Evolutionary conservation across 352 stramenopile species (phyloP).

Genomic region (Peronospora tabacina): DNA sequence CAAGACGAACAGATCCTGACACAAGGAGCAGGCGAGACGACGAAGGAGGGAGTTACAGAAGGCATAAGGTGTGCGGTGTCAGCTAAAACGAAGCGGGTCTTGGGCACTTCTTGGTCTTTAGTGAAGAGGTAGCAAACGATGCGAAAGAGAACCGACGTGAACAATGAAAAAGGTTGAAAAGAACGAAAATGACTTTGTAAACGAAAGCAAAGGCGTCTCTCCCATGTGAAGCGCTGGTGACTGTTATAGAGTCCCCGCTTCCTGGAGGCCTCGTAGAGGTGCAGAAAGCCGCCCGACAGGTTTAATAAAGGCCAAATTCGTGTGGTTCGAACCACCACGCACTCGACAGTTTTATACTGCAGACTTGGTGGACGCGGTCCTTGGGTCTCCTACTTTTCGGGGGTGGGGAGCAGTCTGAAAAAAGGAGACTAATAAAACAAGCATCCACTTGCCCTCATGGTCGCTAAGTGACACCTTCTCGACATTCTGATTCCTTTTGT

Average conservation of each 20-base stretch:
- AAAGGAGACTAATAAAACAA: constrained; percentile 88
- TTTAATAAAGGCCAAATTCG: constrained; percentile 79
- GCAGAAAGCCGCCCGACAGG: constrained; percentile 65
- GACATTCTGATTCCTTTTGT: constrained; percentile 9
- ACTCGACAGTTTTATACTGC: constrained; percentile 65
- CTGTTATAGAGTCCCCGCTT: no score
- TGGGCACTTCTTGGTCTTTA: no score
- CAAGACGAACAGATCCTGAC: not conserved
- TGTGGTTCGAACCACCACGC: constrained; percentile 80
- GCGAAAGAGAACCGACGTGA: no score
- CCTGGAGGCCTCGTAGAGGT: constrained; percentile 48
- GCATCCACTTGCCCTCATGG: constrained; percentile 75
- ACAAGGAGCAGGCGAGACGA: not conserved
- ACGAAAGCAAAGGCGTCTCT: no score
- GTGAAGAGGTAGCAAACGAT: no score
- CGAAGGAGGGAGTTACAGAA: not conserved
- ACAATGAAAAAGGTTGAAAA: no score
- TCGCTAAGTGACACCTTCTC: constrained; percentile 74
- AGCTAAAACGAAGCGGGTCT: no score
- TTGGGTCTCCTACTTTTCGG: constrained; percentile 82
- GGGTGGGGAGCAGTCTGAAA: no score
- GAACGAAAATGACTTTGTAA: no score
- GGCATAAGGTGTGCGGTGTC: no score
- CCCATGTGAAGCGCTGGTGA: no score
- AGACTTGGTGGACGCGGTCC: constrained; percentile 60